Conservation (phyloP, 2,329 filamentous ascomycete genomes). For the Cytospora mali region DNA sequence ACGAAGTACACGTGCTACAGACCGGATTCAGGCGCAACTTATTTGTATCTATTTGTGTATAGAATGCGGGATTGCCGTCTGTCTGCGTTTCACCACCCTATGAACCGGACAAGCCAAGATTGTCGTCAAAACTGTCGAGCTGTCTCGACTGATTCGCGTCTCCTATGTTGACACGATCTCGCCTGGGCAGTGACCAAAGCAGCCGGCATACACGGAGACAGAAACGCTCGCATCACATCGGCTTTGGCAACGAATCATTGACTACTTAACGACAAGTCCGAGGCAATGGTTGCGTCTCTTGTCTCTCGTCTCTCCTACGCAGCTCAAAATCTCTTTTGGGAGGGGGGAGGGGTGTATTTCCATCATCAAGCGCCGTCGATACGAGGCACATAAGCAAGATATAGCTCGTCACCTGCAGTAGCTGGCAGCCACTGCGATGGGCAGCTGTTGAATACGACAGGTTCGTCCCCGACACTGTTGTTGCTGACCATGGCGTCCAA, state of each 20-base stretch:
- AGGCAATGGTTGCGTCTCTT: not conserved
- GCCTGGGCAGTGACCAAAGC: constrained; percentile 2
- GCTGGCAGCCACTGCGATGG: constrained; percentile 1
- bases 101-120: not conserved
- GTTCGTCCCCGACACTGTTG: no score
- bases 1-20: not conserved
- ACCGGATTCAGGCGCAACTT: not conserved
- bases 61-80: not conserved
- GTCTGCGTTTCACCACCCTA: constrained; percentile 6
- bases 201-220: not conserved
- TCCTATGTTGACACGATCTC: constrained; percentile 6
- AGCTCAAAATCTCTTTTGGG: no score
- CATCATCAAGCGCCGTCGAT: no score
- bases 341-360: no score
- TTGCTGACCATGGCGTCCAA: no score
- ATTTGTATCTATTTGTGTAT: not conserved
- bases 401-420: constrained; percentile 11
- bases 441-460: not conserved
- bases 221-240: not conserved
- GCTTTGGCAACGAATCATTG: no score
- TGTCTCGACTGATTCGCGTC: constrained; percentile 5
- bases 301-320: not conserved
- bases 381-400: constrained; percentile 24
- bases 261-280: not conserved
- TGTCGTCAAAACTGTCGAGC: constrained; percentile 5